Evolutionary conservation across 1,139 yeast species (phyloP), one percentile per base, ranked within the genome.

Genomic region (Eremothecium gossypii): DNA sequence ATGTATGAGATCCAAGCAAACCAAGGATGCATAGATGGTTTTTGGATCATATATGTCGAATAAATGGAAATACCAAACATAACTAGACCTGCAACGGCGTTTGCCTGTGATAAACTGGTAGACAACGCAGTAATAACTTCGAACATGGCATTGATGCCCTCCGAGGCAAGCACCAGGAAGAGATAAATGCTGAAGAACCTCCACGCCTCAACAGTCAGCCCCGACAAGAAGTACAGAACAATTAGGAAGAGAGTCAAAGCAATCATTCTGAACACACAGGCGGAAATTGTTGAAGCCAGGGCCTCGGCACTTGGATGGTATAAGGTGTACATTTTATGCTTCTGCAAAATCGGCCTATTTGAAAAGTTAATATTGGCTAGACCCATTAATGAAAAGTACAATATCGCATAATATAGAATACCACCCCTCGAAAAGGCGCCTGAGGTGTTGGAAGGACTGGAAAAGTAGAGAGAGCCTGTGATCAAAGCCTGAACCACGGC

Each of bases 371-470:
- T 67, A 51, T 75, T 77, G 12, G 81, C 78, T 43, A 77, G 54
- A 37, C 77, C 73, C 68, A 74, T 69, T 50, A 77, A 63, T 10
- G 77, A 68, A 61, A 72, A 74, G 57, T 71, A 76, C 47, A 77
- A 64, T 23, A 74, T 61, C 33, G 74, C 60, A 51, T 76, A 76
- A 59, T 74, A 76, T 27, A 76, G 57, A 36, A 69, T 66, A 65
- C 80, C 81, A 51, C 79, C 77, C 58, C 80, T 67, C 8, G 80
- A 70, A 49, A 75, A 77, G 1, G 79, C 73, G 46, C 82, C 81
- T 10, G 56, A 40, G 1, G 74, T 68, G 2, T 58, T 42, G 8
- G 58, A 46, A 1, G 79, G 74, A 13, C 73, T 63, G 45, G 71
- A 66, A 50, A 69, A 73, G 53, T 64, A 56, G 38, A 57, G 38